Evolutionary conservation across 2,329 filamentous ascomycete genomes (phyloP).

Genomic region (Nothophoma quercina): DNA sequence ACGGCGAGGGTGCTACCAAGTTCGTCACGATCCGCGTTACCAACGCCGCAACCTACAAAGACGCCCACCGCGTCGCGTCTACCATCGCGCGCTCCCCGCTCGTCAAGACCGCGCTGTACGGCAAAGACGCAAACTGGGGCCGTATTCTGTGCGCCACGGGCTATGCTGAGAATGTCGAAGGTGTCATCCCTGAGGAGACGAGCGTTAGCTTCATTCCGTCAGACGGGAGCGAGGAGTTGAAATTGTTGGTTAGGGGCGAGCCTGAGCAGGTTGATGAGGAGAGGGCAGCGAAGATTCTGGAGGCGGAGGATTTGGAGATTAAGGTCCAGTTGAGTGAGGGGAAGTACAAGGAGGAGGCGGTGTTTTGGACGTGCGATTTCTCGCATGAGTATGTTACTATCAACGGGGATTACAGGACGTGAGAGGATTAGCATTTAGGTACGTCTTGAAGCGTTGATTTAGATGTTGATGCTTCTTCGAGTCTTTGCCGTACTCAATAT

Average conservation of each 20-base stretch:
- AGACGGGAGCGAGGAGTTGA: conserved; percentile 78
- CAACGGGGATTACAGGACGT: conserved; percentile 71
- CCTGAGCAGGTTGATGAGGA: conserved; percentile 80
- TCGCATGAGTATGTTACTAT: conserved; percentile 82
- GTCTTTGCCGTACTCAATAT: too few relatives aligned
- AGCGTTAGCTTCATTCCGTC: conserved; percentile 80
- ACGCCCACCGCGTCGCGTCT: conserved; percentile 80
- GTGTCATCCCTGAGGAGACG: conserved; percentile 73
- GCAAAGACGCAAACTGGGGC: conserved; percentile 98
- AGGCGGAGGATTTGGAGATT: conserved; percentile 79
- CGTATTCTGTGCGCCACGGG: conserved; percentile 94
- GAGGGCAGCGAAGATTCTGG: conserved; percentile 78
- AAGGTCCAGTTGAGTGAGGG: conserved; percentile 75
- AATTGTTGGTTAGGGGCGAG: conserved; percentile 79
- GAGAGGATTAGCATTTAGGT: not conserved
- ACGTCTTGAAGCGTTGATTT: too few relatives aligned
- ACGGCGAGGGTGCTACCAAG: conserved; percentile 97
- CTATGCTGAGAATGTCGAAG: conserved; percentile 72
- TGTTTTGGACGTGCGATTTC: conserved; percentile 87
- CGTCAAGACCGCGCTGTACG: conserved; percentile 97
- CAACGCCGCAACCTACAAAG: conserved; percentile 72
- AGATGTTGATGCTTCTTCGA: too few relatives aligned
- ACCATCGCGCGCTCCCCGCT: conserved; percentile 90
- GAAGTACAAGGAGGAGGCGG: conserved; percentile 65
- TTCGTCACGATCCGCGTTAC: conserved; percentile 92